phyloP scores from a whole-genome alignment of 306 rosid species.

The Senna siamea region DNA sequence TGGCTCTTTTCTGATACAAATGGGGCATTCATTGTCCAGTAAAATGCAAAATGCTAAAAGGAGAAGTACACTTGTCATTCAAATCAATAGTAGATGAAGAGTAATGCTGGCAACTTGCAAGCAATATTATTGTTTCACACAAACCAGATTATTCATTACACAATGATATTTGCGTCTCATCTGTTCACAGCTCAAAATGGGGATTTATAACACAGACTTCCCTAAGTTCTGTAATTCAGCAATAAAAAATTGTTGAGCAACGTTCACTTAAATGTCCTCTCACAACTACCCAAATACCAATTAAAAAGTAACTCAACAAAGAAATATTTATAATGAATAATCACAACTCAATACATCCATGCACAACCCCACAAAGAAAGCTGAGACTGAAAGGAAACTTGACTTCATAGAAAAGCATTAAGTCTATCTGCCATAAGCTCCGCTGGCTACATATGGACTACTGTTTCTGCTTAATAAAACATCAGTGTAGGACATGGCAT shows the following conservation, averaged over 20 bases:
- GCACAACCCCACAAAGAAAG: constrained; percentile 29
- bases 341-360: constrained; percentile 33
- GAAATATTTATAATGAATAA: constrained; percentile 28
- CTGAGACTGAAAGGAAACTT: constrained; percentile 26
- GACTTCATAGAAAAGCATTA: constrained; percentile 34
- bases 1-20: constrained; percentile 37
- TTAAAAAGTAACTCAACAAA: constrained; percentile 17
- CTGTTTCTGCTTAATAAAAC: too few species aligned
- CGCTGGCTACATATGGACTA: too few species aligned
- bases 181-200: constrained; percentile 59
- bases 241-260: constrained; percentile 42
- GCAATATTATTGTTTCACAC: constrained; percentile 40
- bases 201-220: constrained; percentile 57
- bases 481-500: constrained; percentile 27
- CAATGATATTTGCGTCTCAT: constrained; percentile 50
- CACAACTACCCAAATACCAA: constrained; percentile 28
- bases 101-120: constrained; percentile 33
- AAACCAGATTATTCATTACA: constrained; percentile 41
- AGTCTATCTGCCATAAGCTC: too few species aligned
- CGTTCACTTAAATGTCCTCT: constrained; percentile 21
- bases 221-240: constrained; percentile 64
- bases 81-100: constrained; percentile 1
- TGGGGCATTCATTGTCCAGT: constrained; percentile 36
- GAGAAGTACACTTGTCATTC: constrained; percentile 37
- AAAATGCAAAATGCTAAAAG: constrained; percentile 33